Evolutionary conservation across 1,139 yeast species (phyloP), one percentile per base, ranked within the genome.

Genomic region (Protomyces lactucae-debilis): DNA sequence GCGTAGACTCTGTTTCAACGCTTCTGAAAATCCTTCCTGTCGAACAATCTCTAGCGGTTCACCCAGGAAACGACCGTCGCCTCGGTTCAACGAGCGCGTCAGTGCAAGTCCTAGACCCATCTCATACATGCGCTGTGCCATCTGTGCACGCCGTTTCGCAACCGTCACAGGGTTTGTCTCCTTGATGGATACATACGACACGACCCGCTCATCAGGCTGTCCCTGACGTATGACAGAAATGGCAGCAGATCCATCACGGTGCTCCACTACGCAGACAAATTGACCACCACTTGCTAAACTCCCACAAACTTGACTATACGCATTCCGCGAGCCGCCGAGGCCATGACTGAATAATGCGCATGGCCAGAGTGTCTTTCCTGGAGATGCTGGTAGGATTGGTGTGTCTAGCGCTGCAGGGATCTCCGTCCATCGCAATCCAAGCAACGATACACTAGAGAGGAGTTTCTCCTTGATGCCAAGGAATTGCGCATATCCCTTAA

Each of bases 331-430:
- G 57, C 72, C 72, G 39, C 70, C 69, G 3, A 70, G 64, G 14
- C 72, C 72, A 64, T 70, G 72, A 28, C 69, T 67, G 57, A 70
- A 70, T 14, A 70, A 52, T 32, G 68, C 66, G 5, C 66, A 61
- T 5, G 68, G 71, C 71, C 71, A 70, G 16, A 10, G 14, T 14
- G 12, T 39, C 35, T 35, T 32, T 28, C 56, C 10, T 68, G 67
- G 5, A 43, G 37, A 14, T 63, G 61, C 14, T 45, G 52, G 36
- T 43, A 48, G 37, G 53, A 52, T 12, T 57, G 67, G 14, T 46
- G 59, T 43, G 43, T 66, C 66, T 10, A 57, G 16, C 10, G 66
- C 52, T 39, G 60, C 67, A 2, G 70, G 71, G 4, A 69, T 61
- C 21, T 55, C 61, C 1, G 68, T 61, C 70, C 52, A 64, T 39